Conservation (phyloP, 306 rosid species). For the Leucaena leucocephala region DNA sequence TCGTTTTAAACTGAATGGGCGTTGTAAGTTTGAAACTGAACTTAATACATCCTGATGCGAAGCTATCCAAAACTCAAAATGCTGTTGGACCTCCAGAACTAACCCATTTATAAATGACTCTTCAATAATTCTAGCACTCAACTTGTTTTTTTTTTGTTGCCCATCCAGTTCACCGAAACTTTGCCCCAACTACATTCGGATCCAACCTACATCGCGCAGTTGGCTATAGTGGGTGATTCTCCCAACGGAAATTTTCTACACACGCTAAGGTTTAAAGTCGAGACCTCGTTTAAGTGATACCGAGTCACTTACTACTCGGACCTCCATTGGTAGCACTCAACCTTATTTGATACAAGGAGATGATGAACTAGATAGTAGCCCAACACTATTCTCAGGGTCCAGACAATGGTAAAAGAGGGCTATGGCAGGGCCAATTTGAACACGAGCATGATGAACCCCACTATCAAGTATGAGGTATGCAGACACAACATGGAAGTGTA, state of each 20-base stretch:
- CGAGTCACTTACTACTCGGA: no score
- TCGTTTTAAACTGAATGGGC: neutral
- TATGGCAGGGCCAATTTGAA: neutral
- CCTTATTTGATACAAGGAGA: neutral
- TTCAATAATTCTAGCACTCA: neutral
- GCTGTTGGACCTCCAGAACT: neutral
- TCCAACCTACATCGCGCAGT: no score
- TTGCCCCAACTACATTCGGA: no score
- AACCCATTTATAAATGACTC: neutral
- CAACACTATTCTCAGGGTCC: neutral
- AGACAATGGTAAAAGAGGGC: neutral
- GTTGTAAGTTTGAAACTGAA: neutral
- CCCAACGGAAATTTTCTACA: no score
- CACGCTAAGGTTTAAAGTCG: no score
- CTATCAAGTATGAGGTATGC: neutral
- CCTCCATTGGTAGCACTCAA: no score
- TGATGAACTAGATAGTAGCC: neutral
- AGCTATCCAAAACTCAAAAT: neutral
- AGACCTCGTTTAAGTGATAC: no score
- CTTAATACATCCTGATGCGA: neutral
- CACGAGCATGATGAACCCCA: neutral
- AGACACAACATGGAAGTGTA: slow-evolving; percentile 5
- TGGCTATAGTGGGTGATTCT: no score
- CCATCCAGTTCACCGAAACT: no score
- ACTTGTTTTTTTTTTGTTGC: no score